phyloP scores from a whole-genome alignment of 2,329 filamentous ascomycete species.

The Calonectria pauciramosa region DNA sequence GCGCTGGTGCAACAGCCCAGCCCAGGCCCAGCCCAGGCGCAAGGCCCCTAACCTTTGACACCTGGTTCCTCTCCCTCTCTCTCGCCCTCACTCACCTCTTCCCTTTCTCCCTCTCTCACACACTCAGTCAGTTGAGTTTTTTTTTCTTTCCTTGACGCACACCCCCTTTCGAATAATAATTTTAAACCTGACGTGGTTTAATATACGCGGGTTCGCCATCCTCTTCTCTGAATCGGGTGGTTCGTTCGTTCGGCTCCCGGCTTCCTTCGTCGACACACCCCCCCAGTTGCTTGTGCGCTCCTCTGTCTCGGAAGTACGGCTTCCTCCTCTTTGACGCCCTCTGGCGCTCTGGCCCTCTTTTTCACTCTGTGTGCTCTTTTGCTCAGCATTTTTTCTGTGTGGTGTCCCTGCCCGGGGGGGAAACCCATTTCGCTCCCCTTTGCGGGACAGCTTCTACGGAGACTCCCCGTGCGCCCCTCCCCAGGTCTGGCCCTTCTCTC shows the following conservation, averaged over 20 bases:
- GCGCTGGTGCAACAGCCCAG: constrained; percentile 1
- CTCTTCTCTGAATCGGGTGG: background rate
- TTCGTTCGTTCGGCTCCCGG: constrained; percentile 20
- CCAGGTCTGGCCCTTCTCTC: constrained; percentile 3
- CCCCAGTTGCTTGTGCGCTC: constrained; percentile 5
- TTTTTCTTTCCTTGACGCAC: background rate
- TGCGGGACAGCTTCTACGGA: background rate
- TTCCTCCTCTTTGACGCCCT: constrained; percentile 27
- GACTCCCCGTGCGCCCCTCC: background rate
- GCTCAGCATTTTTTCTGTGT: background rate
- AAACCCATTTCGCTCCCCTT: background rate
- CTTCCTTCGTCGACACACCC: background rate
- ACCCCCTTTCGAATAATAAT: background rate
- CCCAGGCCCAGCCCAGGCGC: background rate
- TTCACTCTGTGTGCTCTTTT: background rate
- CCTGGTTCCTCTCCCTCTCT: background rate
- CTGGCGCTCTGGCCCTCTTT: constrained; percentile 16
- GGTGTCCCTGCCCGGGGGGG: background rate
- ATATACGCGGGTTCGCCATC: background rate
- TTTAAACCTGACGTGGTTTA: constrained; percentile 4
- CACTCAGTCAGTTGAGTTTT: background rate
- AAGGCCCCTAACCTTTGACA: constrained; percentile 6
- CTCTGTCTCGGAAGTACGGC: constrained; percentile 48
- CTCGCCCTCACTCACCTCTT: background rate
- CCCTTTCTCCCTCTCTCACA: background rate